Evolutionary conservation across 1,139 yeast species (phyloP), one percentile per base, ranked within the genome.

Genomic region (Protomyces inouyei): DNA sequence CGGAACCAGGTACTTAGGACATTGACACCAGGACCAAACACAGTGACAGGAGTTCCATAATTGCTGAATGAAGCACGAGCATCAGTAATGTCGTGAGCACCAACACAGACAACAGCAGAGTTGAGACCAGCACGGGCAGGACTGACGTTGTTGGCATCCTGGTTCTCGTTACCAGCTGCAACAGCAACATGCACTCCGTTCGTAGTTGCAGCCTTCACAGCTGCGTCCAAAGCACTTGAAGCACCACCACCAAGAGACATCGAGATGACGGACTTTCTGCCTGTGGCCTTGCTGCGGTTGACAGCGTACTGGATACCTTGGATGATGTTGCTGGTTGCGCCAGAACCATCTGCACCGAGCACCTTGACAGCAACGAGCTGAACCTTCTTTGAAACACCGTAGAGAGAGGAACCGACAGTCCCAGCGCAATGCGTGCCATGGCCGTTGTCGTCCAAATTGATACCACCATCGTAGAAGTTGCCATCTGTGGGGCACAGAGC

Each of bases 401-500:
- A 84, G 66, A 80, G 76, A 70, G 78, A 76, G 53, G 87, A 85
- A 16, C 81, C 87, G 71, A 84, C 80, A 59, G 86, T 82, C 68
- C 87, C 88, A 3, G 88, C 77, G 69, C 80, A 78, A 73, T 78
- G 81, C 57, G 80, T 74, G 68, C 95, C 95, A 79, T 93, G 98
- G 64, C 98, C 98, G 75, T 92, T 91, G 64, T 95, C 96, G 76
- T 93, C 98, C 60, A 78, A 75, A 73, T 91, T 96, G 60, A 80
- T 81, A 74, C 91, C 97, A 57, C 80, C 81, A 74, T 91, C 97
- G 70, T 89, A 92, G 57, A 77, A 73, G 65, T 97, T 97, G 70
- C 92, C 82, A 55, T 97, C 90, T 72, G 86, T 83, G 72, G 97
- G 97, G 97, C 97, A 92, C 56, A 73, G 74, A 68, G 98, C 98